Evolutionary conservation across 2,329 filamentous ascomycete genomes (phyloP).

Genomic region (Gaeumannomyces tritici): DNA sequence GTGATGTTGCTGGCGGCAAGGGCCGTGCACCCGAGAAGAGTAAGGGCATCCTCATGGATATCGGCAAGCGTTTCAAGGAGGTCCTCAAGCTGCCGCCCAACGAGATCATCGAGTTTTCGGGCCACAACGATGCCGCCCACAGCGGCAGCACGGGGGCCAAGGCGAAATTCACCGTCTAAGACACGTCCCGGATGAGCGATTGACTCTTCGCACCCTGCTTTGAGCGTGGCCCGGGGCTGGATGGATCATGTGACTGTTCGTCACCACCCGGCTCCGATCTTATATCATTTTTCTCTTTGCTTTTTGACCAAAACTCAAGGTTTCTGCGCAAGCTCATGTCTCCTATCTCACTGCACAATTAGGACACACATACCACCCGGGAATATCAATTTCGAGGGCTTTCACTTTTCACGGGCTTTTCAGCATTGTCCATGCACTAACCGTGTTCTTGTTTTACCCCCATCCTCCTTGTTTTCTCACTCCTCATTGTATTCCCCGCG

Average conservation of each 20-base stretch:
- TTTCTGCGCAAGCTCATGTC: not conserved
- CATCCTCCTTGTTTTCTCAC: not conserved
- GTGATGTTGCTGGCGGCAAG: conserved; percentile 65
- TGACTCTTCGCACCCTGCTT: not conserved
- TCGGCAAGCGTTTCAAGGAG: conserved; percentile 88
- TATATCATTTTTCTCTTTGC: not conserved
- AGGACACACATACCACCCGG: not conserved
- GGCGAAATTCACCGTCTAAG: conserved; percentile 81
- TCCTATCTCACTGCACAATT: not conserved
- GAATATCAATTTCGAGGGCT: not conserved
- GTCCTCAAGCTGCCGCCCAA: conserved; percentile 68
- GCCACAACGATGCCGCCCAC: conserved; percentile 89
- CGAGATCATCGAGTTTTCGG: conserved; percentile 87
- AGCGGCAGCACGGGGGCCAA: conserved; percentile 91
- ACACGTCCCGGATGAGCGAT: not conserved
- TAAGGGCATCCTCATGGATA: conserved; percentile 71
- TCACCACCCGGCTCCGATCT: not conserved
- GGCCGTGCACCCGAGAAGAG: conserved; percentile 73
- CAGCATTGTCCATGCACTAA: not conserved
- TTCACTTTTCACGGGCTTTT: not conserved
- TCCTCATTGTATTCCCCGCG: too few relatives aligned
- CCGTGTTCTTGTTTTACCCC: not conserved
- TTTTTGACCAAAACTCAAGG: not conserved
- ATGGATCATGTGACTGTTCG: not conserved
- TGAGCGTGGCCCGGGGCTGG: not conserved